A percentile compares a stretch with the other conserved stretches of the same genome.
These are phyloP conservation scores for Taxillus chinensis DNA, from an alignment of 164 flowering plant genomes.

Conservation along the genomic window DNA sequence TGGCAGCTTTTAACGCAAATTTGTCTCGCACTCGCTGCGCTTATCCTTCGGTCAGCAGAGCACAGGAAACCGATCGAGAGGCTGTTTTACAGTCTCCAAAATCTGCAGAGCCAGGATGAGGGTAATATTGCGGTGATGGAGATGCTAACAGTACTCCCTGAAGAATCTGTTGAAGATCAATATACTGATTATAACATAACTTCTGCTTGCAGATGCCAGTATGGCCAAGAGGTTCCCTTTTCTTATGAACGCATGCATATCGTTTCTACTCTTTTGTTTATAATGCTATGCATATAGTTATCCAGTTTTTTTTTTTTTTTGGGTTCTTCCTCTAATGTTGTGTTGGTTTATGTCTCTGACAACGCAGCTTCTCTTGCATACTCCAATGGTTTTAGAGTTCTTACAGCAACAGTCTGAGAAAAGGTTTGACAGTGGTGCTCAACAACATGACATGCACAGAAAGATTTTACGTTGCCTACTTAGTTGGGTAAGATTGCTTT, in stretches of 20 bases:
- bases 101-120: slow-evolving; percentile 50
- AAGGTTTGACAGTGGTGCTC: slow-evolving; percentile 30
- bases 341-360: background rate
- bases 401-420: slow-evolving; percentile 62
- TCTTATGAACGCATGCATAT: too few relatives aligned
- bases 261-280: too few relatives aligned
- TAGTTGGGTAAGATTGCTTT: slow-evolving; percentile 72
- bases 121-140: slow-evolving; percentile 79
- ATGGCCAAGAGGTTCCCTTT: slow-evolving; percentile 56
- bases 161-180: slow-evolving; percentile 67
- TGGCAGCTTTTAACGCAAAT: slow-evolving; percentile 90
- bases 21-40: slow-evolving; percentile 86
- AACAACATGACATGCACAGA: slow-evolving; percentile 49
- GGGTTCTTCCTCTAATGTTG: slow-evolving; percentile 1
- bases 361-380: slow-evolving; percentile 70
- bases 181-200: slow-evolving; percentile 35
- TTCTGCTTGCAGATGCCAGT: slow-evolving; percentile 49
- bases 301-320: too few relatives aligned
- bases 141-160: slow-evolving; percentile 93
- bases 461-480: slow-evolving; percentile 81
- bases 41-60: slow-evolving; percentile 59
- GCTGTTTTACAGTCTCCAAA: slow-evolving; percentile 76
- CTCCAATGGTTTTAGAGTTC: slow-evolving; percentile 77
- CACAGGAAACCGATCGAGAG: slow-evolving; percentile 69
- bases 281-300: too few relatives aligned